Conservation (phyloP, 768 basidiomycete genomes). For the Leccinum arenicola region DNA sequence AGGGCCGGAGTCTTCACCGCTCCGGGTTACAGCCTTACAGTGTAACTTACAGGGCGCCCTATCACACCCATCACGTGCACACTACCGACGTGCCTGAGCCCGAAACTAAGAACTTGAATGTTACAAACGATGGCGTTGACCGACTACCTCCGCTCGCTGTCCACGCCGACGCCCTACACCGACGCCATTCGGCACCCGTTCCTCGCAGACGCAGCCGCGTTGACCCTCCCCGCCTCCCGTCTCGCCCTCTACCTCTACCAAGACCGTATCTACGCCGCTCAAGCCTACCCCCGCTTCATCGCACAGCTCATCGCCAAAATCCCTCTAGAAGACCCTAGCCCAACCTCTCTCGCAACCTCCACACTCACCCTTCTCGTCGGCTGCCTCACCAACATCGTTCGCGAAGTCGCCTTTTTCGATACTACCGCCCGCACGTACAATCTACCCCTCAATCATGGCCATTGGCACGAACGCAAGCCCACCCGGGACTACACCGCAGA, state of each 20-base stretch:
- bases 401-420: conserved; percentile 60
- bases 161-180: conserved; percentile 38
- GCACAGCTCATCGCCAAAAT: conserved; percentile 61
- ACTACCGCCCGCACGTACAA: conserved; percentile 43
- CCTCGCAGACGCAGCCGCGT: conserved; percentile 53
- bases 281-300: conserved; percentile 73
- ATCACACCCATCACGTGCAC: no score
- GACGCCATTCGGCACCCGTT: conserved; percentile 57
- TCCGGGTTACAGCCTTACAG: no score
- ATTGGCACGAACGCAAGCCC: conserved; percentile 52
- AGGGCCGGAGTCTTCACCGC: no score
- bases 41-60: no score
- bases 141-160: conserved; percentile 36
- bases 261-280: conserved; percentile 71
- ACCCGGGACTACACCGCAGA: conserved; percentile 73
- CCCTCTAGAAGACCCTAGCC: conserved; percentile 33
- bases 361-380: conserved; percentile 47
- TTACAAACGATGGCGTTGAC: conserved; percentile 10
- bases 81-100: no score
- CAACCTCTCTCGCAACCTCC: conserved; percentile 25
- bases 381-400: conserved; percentile 55
- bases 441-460: conserved; percentile 38
- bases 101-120: no score
- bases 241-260: conserved; percentile 68
- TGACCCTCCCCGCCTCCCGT: conserved; percentile 43